Conservation (phyloP, 768 basidiomycete genomes). For the Boletellus ananas region DNA sequence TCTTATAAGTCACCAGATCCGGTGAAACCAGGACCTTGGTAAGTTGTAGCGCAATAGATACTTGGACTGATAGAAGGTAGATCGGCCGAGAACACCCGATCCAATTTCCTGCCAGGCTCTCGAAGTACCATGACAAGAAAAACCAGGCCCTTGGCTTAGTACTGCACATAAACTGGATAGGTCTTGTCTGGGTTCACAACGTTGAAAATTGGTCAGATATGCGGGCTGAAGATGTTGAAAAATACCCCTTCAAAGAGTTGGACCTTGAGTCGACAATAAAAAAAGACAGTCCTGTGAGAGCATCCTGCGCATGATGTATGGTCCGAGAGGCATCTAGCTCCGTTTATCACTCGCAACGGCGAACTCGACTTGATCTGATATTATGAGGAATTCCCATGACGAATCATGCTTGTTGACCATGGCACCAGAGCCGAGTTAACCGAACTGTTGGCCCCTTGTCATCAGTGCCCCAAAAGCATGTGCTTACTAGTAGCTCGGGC, state of each 20-base stretch:
- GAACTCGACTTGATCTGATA: no score
- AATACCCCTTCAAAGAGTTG: neutral
- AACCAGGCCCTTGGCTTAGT: neutral
- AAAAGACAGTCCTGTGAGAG: no score
- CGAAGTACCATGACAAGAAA: neutral
- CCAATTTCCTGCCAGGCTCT: neutral
- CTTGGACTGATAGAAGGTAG: neutral
- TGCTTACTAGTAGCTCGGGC: no score
- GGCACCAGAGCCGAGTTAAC: no score
- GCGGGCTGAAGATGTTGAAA: neutral
- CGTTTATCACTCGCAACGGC: no score
- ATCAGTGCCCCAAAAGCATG: no score
- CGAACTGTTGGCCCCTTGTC: no score
- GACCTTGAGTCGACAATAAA: neutral
- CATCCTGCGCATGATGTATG: no score
- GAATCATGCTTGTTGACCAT: no score
- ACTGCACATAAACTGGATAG: neutral
- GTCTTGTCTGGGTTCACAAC: neutral
- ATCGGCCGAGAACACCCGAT: conserved; percentile 12
- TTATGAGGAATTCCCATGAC: no score
- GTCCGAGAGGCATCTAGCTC: no score
- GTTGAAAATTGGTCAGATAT: neutral
- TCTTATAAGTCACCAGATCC: conserved; percentile 3
- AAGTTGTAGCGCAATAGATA: neutral
- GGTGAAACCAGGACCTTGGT: no score